A percentile compares a stretch with the other conserved stretches of the same genome.
Evolutionary conservation across 2,329 filamentous ascomycete genomes (phyloP).

Genomic region (Diaporthe citrichinensis): DNA sequence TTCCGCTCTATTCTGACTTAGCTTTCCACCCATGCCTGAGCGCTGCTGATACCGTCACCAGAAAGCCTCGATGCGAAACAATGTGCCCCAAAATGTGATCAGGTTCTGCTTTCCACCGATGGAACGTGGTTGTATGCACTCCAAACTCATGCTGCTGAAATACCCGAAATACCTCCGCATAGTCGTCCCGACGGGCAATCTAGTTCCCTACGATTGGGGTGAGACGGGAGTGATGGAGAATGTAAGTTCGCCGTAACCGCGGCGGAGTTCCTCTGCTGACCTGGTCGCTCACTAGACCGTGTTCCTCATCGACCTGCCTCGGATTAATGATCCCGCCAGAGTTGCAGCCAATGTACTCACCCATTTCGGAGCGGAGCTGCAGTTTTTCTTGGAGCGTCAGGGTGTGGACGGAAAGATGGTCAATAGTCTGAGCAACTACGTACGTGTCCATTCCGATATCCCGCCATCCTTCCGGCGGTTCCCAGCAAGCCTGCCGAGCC

Average conservation of each 20-base stretch:
- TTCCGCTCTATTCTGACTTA: slow-evolving; percentile 22
- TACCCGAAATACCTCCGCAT: slow-evolving; percentile 81
- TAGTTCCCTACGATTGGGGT: slow-evolving; percentile 91
- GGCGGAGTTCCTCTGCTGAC: slow-evolving; percentile 41
- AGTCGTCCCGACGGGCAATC: slow-evolving; percentile 88
- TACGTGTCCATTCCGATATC: slow-evolving; percentile 3
- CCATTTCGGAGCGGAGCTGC: slow-evolving; percentile 78
- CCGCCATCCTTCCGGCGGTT: slow-evolving; percentile 7
- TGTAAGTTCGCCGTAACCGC: slow-evolving; percentile 57
- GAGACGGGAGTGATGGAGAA: slow-evolving; percentile 90
- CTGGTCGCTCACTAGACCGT: slow-evolving; percentile 67
- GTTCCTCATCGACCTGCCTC: slow-evolving; percentile 93
- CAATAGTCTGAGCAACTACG: slow-evolving; percentile 78
- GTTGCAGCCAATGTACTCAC: slow-evolving; percentile 54
- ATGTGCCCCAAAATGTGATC: slow-evolving; percentile 67
- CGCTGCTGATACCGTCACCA: slow-evolving; percentile 46
- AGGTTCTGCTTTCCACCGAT: slow-evolving; percentile 87
- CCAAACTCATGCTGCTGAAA: slow-evolving; percentile 92
- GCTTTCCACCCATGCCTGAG: slow-evolving; percentile 14
- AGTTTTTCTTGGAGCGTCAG: slow-evolving; percentile 78
- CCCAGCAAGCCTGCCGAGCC: slow-evolving; percentile 8
- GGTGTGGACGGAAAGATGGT: slow-evolving; percentile 75
- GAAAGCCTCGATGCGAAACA: slow-evolving; percentile 64
- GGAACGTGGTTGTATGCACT: slow-evolving; percentile 83
- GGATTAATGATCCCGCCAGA: slow-evolving; percentile 56